Percentiles rank a stretch among this genome's conserved stretches.
These are phyloP conservation scores for Nothophaeocryptopus gaeumannii DNA, from an alignment of 2,329 filamentous ascomycete genomes.

Conservation along the genomic window DNA sequence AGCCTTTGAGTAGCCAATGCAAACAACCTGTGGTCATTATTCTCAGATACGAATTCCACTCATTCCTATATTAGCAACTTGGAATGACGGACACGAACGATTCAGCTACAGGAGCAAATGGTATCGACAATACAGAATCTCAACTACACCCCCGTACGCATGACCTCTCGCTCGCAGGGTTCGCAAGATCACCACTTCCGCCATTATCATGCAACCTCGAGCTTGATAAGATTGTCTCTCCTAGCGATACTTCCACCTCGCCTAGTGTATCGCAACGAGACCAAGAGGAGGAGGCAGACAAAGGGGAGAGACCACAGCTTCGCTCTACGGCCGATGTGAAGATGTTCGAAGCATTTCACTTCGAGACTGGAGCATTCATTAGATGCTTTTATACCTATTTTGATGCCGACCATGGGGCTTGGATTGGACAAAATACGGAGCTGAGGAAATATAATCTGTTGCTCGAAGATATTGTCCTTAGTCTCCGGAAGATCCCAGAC, in stretches of 20 bases:
- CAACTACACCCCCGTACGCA: neutral
- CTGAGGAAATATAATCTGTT: conserved; percentile 23
- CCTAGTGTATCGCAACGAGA: neutral
- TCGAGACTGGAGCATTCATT: conserved; percentile 12
- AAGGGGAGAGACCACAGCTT: too few relatives aligned
- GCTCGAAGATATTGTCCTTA: conserved; percentile 9
- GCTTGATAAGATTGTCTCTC: neutral
- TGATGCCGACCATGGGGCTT: conserved; percentile 10
- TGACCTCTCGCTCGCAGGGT: neutral
- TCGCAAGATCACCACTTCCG: neutral
- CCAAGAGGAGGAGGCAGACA: too few relatives aligned
- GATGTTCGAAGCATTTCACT: conserved; percentile 11
- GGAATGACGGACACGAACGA: too few relatives aligned
- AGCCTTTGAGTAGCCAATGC: too few relatives aligned
- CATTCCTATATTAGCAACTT: too few relatives aligned
- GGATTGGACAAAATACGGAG: conserved; percentile 9
- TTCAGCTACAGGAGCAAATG: too few relatives aligned
- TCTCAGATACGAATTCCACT: too few relatives aligned
- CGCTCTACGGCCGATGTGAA: too few relatives aligned
- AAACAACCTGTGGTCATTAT: too few relatives aligned
- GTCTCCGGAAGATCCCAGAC: conserved; percentile 15
- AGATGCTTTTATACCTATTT: conserved; percentile 14
- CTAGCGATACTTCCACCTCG: conserved; percentile 2
- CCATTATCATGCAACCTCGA: neutral
- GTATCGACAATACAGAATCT: too few relatives aligned